Base-by-base conservation (phyloP, 257 asterid genomes). In the Solanum clarkiae region DNA sequence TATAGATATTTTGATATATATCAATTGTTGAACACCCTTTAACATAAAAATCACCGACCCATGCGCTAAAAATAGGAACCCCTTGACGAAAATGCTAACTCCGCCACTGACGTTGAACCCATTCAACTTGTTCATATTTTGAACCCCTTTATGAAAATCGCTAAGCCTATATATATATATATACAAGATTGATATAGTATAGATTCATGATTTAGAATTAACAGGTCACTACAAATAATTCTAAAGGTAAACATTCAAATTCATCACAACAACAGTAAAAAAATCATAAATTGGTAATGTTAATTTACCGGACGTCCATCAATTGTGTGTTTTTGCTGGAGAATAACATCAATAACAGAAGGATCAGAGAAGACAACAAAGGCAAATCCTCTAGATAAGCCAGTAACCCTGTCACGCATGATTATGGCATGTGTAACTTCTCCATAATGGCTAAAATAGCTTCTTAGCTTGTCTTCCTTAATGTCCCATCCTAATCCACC, bases 401-500 rank as follows among this genome's bases (percentile, higher is more conserved):
- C 95, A 42, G 97, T 72, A 0, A 91, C 10, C 70, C 92, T 93
- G 20, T 93, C 98, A 77, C 95, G 90, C 98, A 95, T 93, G 17
- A 94, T 95, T 15, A 91, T 95, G 13, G 98, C 85, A 86, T 94
- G 98, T 88, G 89, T 47, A 24, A 95, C 92, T 47, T 95, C 98
- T 6, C 98, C 98, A 66, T 89, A 95, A 12, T 88, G 88, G 80
- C 91, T 91, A 60, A 95, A 95, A 87, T 94, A 91, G 60, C 91
- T 97, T 86, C 84, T 91, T 84, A 94, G 93, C 85, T 90, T 94
- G n/a, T 93, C 98, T 89, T 95, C 98, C n/a, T 88, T 51, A 2
- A 97, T 93, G 74, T 95, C 96, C 98, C 98, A 94, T 5, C 97
- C 92, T 71, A 95, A 93, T 87, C 98, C 98, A 20, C 98, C 98